Base-by-base conservation (phyloP, 257 asterid species). In the Apocynum venetum region DNA sequence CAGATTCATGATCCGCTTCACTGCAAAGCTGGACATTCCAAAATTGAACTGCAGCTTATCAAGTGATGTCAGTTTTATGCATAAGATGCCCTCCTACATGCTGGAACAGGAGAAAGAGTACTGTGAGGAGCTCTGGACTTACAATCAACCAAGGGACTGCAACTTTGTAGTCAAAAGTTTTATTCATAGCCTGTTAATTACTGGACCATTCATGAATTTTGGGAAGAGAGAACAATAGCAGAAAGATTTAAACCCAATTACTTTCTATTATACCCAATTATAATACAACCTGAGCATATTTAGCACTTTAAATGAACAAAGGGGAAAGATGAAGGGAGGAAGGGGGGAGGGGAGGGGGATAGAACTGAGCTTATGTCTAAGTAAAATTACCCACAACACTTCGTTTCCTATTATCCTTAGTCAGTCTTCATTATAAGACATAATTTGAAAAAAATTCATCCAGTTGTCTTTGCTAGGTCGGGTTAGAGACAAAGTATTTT, bases 71-170 rank as follows among this genome's bases (percentile, higher is more conserved):
- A 89, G 81, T 85, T 93, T 96, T 89, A 89, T 85, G 70, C 93
- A 97, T 11, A 85, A 88, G 89, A 90, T 93, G 87, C 93, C 99
- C 83, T 96, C 99, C 84, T 91, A 84, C 93, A 89, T 63, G 99
- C 93, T 78, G 97, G 95, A 85, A 93, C 72, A 70, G 99, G 98
- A 74, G 91, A 85, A 65, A 93, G 86, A 52, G 84, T 79, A 64
- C 63, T 46, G 83, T 79, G 78, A 47, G 81, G 79, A 75, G 83
- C 83, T 76, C 85, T 83, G 76, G 83, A 85, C 79, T 79, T 85
- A 12, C 81, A 77, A 75, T 87, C 94, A 81, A 80, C 85, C 69
- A 79, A 59, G 49, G 83, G 74, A 83, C 97, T 90, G 94, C 72
- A 77, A 82, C 55, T 73, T 70, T 10, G 48, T 73, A 69, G 40